These are phyloP conservation scores for Linderniella brevidens DNA, from an alignment of 257 asterid genomes.

Conservation along the genomic window DNA sequence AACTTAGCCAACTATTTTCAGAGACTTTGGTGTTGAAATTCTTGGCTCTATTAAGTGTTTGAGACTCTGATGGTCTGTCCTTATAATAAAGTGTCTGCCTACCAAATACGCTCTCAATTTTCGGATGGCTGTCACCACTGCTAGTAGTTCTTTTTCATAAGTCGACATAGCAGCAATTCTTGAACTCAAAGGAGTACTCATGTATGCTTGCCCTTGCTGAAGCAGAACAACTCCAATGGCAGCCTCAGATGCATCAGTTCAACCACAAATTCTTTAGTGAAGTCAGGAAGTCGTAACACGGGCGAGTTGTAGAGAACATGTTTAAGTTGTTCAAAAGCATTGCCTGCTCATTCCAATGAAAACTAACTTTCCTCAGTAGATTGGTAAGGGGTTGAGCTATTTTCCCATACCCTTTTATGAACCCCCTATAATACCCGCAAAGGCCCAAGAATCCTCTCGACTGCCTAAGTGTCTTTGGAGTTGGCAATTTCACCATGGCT, in stretches of 20 bases:
- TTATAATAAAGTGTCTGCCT: neutral
- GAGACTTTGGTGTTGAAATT: neutral
- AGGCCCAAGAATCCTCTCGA: slow-evolving; percentile 1
- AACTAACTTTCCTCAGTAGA: neutral
- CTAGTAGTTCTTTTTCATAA: slow-evolving; percentile 5
- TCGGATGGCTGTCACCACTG: neutral
- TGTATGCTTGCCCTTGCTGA: neutral
- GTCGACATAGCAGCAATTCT: neutral
- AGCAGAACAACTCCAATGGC: slow-evolving; percentile 1
- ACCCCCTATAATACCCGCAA: neutral
- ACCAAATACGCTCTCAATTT: slow-evolving; percentile 1
- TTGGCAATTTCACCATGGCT: neutral
- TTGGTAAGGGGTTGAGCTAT: neutral
- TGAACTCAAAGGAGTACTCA: neutral
- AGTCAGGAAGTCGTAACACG: neutral
- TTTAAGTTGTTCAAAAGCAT: neutral
- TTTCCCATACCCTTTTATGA: neutral
- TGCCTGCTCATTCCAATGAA: neutral
- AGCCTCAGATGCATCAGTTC: slow-evolving; percentile 1
- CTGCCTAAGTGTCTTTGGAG: neutral
- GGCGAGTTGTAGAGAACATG: neutral
- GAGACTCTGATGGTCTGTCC: neutral
- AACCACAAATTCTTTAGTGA: neutral
- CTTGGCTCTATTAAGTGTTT: neutral
- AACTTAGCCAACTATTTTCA: slow-evolving; percentile 5